phyloP scores from a whole-genome alignment of 257 asterid species.

The Gardenia jasminoides region DNA sequence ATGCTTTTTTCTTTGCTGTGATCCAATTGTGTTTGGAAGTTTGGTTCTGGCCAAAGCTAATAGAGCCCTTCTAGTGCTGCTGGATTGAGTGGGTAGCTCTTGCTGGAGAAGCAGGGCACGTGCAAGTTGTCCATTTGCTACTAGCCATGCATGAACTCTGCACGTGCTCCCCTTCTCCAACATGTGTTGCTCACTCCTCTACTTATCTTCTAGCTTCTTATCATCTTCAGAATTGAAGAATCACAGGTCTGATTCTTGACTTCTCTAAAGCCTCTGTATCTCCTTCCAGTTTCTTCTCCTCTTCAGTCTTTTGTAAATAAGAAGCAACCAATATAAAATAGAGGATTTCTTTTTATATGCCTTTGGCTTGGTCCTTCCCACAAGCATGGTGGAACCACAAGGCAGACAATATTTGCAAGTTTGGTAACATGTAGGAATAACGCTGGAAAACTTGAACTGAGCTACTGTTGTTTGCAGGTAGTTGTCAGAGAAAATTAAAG shows the following conservation, averaged over 20 bases:
- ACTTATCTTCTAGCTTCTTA: background rate
- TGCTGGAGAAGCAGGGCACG: slow-evolving; percentile 93
- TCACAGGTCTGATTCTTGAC: background rate
- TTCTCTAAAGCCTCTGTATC: background rate
- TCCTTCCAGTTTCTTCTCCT: background rate
- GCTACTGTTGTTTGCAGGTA: background rate
- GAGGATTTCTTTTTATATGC: background rate
- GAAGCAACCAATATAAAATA: background rate
- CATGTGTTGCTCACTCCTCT: slow-evolving; percentile 45
- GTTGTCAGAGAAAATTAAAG: background rate
- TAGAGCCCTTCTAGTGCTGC: background rate
- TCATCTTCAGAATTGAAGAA: background rate
- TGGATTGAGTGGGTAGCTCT: slow-evolving; percentile 41
- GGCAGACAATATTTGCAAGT: background rate
- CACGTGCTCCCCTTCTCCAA: slow-evolving; percentile 98
- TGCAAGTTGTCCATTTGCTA: slow-evolving; percentile 36
- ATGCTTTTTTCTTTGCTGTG: background rate
- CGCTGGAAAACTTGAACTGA: background rate
- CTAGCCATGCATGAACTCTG: slow-evolving; percentile 29
- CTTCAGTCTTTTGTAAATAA: background rate
- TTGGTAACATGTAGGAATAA: slow-evolving; percentile 4
- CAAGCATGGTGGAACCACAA: background rate
- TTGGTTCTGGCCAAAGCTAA: background rate
- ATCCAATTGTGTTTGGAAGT: background rate
- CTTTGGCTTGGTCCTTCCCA: background rate